phyloP scores from a whole-genome alignment of 192 early-diverging fungal genomes.

The Cladochytrium replicatum region DNA sequence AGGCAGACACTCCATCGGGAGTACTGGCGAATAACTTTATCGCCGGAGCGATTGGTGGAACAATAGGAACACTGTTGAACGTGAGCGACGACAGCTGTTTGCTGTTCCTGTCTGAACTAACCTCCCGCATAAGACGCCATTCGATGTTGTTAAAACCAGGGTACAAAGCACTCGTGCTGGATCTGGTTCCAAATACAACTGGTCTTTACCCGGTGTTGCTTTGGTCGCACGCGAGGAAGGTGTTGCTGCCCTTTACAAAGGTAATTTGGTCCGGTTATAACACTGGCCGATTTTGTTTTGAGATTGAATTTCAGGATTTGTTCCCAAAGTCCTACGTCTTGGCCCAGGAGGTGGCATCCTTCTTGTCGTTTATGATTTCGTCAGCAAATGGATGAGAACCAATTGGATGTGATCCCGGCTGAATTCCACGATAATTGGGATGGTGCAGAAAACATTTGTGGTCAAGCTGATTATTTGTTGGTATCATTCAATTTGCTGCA shows the following conservation, averaged over 20 bases:
- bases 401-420: too few relatives aligned
- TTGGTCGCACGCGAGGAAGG: conserved; percentile 85
- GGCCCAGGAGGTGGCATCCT: conserved; percentile 72
- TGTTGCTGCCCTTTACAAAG: conserved; percentile 81
- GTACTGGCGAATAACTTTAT: conserved; percentile 76
- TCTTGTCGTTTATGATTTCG: conserved; percentile 82
- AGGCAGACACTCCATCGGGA: conserved; percentile 68
- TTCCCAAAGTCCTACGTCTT: conserved; percentile 88
- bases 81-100: conserved; percentile 12
- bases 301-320: conserved; percentile 43
- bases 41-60: conserved; percentile 87
- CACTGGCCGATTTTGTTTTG: neutral
- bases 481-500: too few relatives aligned
- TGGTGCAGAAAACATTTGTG: too few relatives aligned
- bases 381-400: conserved; percentile 75
- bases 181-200: conserved; percentile 75
- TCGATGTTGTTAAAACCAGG: conserved; percentile 95
- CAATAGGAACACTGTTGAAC: conserved; percentile 85
- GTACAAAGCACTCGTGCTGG: conserved; percentile 80
- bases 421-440: too few relatives aligned
- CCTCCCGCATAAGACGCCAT: conserved; percentile 52
- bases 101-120: conserved; percentile 1
- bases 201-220: conserved; percentile 66
- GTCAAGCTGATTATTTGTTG: too few relatives aligned
- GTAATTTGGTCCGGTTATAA: conserved; percentile 7